phyloP scores from a whole-genome alignment of 129 eudicot genomes.

The Smallanthus sonchifolius region DNA sequence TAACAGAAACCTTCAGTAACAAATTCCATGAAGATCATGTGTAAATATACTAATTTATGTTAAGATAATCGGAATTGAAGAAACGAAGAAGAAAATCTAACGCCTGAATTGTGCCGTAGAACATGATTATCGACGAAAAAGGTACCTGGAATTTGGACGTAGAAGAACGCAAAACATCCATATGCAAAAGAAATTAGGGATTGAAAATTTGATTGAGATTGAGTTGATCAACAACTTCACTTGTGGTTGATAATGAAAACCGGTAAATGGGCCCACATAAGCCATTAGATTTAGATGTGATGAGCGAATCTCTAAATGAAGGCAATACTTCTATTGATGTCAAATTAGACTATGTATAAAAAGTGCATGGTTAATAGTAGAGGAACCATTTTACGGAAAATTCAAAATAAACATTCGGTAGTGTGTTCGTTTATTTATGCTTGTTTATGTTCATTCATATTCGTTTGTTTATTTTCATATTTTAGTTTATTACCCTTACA shows the following conservation, averaged over 20 bases:
- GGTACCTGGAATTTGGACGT: conserved; percentile 17
- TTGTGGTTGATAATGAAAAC: conserved; percentile 24
- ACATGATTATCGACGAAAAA: background rate
- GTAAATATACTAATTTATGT: background rate
- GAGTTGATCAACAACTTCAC: conserved; percentile 18
- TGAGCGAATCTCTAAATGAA: no score
- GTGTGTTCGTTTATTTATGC: no score
- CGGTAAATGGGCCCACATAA: background rate
- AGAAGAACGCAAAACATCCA: conserved; percentile 25
- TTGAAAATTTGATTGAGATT: conserved; percentile 3
- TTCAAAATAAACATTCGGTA: no score
- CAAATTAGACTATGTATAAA: no score
- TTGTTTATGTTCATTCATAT: no score
- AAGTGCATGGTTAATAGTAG: no score
- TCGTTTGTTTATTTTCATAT: background rate
- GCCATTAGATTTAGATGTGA: no score
- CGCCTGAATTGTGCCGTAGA: background rate
- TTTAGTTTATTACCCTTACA: no score
- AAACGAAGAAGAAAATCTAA: background rate
- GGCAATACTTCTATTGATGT: no score
- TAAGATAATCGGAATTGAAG: background rate
- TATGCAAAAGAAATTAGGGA: background rate
- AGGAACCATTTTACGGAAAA: no score
- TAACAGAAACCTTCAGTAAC: conserved; percentile 7
- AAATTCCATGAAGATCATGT: background rate